Base-by-base conservation (phyloP, 129 eudicot genomes). In the Pittosporum tobira region DNA sequence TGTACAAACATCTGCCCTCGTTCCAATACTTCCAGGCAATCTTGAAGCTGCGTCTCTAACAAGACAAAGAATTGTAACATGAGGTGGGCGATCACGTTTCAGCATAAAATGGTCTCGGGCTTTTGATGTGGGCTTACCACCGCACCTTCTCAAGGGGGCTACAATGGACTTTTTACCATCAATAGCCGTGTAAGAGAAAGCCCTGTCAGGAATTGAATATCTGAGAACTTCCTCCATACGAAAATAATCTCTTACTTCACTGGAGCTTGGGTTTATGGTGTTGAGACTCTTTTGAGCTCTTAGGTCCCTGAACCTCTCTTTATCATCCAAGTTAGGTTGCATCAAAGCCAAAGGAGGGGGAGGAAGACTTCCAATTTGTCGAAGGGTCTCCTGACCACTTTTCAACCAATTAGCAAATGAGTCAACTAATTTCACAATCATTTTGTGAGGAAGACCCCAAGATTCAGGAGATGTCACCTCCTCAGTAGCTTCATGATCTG, bases 41-140 rank as follows among this genome's bases (percentile, higher is more conserved):
- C 99, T 76, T 25, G 99, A 85, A 67, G 99, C 99, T 1, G 99
- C 99, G 61, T 93, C 99, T 48, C 99, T 67, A 2, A 93, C 99
- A 36, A 93, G 80, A 69, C 99, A 93, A 30, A 93, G 86, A 60
- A 93, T 87, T 37, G 99, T 93, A 21, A 93, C 99, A 56, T 93
- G 99, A 5, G 99, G 96, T 6, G 99, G 99, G 1, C 99, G 83
- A 48, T 93, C 94, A 3, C 78, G 83, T 59, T 87, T 93, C 75
- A 93, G 66, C 99, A 93, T 84, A 63, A 84, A 84, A 66, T 93
- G 99, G 54, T 93, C 99, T 7, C 99, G 91, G 29, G 96, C 96
- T 75, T 93, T 93, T 15, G 99, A 84, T 2, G 99, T 87, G 23
- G 96, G 99, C 64, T 93, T 93, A 64, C 99, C 96, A n/a, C 96